These are phyloP conservation scores for Coelastrella sp. DNA, from an alignment of 139 green algal genomes.

Conservation along the genomic window DNA sequence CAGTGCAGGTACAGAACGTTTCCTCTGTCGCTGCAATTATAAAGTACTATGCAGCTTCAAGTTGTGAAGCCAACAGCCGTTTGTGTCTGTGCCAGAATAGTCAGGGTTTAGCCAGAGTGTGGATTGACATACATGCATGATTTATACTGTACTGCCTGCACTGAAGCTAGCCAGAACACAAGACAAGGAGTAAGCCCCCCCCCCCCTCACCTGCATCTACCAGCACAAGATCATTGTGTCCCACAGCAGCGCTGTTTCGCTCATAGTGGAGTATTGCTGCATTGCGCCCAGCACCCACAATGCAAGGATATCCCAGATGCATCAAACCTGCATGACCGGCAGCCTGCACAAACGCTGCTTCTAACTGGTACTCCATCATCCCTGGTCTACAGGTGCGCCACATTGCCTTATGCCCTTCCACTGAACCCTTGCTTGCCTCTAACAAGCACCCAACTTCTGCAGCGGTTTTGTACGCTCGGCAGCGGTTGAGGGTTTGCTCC, in stretches of 20 bases:
- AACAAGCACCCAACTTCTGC: slow-evolving; percentile 43
- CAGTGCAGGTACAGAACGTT: neutral
- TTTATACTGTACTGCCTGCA: no score
- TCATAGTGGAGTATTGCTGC: slow-evolving; percentile 91
- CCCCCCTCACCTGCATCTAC: slow-evolving; percentile 79
- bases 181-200: neutral
- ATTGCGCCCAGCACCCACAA: slow-evolving; percentile 59
- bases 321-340: neutral
- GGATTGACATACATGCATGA: neutral
- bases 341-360: slow-evolving; percentile 67
- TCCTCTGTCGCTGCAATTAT: neutral
- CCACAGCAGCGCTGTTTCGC: slow-evolving; percentile 82
- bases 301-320: slow-evolving; percentile 47
- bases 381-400: slow-evolving; percentile 25
- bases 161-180: neutral
- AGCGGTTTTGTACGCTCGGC: slow-evolving; percentile 19
- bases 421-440: neutral
- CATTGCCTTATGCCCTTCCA: slow-evolving; percentile 21
- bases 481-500: neutral
- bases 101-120: neutral
- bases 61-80: no score
- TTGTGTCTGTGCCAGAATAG: neutral
- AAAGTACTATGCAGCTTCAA: no score
- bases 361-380: slow-evolving; percentile 84
- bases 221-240: slow-evolving; percentile 78